Conservation (phyloP, 140 eudicot species). For the Cichorium intybus region DNA sequence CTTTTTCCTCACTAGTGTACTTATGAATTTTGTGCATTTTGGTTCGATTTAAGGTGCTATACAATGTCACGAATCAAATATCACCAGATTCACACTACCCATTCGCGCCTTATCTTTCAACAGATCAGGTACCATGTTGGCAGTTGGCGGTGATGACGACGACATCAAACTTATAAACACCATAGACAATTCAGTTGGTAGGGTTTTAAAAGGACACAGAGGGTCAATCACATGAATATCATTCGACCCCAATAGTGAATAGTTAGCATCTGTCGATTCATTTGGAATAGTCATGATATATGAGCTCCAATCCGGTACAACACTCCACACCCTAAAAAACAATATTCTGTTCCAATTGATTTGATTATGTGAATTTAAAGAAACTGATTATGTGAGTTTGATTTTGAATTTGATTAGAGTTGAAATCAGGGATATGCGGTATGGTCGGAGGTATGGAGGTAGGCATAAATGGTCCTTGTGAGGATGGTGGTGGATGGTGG, state of each 20-base stretch:
- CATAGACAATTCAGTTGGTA: too few relatives aligned
- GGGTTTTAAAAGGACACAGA: slow-evolving; percentile 85
- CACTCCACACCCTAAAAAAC: slow-evolving; percentile 58
- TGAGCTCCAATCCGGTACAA: slow-evolving; percentile 79
- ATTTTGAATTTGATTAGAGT: too few relatives aligned
- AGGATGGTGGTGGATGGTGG: too few relatives aligned
- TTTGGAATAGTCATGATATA: slow-evolving; percentile 75
- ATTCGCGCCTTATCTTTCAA: slow-evolving; percentile 81
- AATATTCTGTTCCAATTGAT: too few relatives aligned
- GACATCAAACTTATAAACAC: slow-evolving; percentile 89
- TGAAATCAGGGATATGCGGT: too few relatives aligned
- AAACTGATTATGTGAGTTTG: too few relatives aligned
- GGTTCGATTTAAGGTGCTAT: slow-evolving; percentile 3
- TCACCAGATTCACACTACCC: too few relatives aligned
- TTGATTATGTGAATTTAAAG: too few relatives aligned
- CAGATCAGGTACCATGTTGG: slow-evolving; percentile 88
- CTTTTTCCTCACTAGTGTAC: not conserved
- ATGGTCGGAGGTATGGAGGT: too few relatives aligned
- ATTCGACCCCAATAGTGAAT: slow-evolving; percentile 92
- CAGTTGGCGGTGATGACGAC: slow-evolving; percentile 96
- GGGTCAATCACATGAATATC: slow-evolving; percentile 80
- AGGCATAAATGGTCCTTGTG: too few relatives aligned
- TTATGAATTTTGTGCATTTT: not conserved
- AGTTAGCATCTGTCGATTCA: slow-evolving; percentile 85
- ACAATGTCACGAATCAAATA: slow-evolving; percentile 59